phyloP scores from a whole-genome alignment of 2,329 filamentous ascomycete species.

The Sordariomycetes sp. region DNA sequence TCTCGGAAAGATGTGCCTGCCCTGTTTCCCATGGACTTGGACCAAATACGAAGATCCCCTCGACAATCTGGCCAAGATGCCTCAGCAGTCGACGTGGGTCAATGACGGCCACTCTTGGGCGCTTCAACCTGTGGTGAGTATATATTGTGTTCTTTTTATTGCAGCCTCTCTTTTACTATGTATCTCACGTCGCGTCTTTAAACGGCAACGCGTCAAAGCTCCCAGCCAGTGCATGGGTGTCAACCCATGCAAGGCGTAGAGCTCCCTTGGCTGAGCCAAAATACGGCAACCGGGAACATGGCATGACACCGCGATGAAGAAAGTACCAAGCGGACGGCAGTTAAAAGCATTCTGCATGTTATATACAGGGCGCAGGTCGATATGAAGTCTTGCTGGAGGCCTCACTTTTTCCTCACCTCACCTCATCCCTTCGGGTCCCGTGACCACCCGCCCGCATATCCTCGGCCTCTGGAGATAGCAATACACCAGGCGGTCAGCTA shows the following conservation, averaged over 20 bases:
- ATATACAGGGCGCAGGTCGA: too few relatives aligned
- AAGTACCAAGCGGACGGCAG: background rate
- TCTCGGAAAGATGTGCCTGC: conserved; percentile 47
- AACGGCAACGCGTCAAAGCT: too few relatives aligned
- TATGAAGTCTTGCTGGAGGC: too few relatives aligned
- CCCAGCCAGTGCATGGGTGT: too few relatives aligned
- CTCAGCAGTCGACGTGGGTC: conserved; percentile 32
- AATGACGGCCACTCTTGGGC: conserved; percentile 23
- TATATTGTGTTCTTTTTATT: conserved; percentile 1
- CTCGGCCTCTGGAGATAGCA: background rate
- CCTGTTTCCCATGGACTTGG: conserved; percentile 41
- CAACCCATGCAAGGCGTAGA: too few relatives aligned
- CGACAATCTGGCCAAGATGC: conserved; percentile 22
- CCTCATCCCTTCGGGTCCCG: too few relatives aligned
- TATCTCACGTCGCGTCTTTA: too few relatives aligned
- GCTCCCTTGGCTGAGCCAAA: too few relatives aligned
- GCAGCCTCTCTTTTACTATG: conserved; percentile 1
- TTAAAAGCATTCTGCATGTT: background rate
- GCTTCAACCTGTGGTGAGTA: conserved; percentile 29
- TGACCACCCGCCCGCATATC: background rate
- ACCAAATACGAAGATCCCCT: conserved; percentile 34
- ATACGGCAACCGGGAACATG: too few relatives aligned
- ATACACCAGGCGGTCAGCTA: background rate
- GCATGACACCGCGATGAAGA: too few relatives aligned
- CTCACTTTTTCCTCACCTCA: background rate